Evolutionary conservation across 768 basidiomycete species (phyloP).

Genomic region (Antrodiella citrinella): DNA sequence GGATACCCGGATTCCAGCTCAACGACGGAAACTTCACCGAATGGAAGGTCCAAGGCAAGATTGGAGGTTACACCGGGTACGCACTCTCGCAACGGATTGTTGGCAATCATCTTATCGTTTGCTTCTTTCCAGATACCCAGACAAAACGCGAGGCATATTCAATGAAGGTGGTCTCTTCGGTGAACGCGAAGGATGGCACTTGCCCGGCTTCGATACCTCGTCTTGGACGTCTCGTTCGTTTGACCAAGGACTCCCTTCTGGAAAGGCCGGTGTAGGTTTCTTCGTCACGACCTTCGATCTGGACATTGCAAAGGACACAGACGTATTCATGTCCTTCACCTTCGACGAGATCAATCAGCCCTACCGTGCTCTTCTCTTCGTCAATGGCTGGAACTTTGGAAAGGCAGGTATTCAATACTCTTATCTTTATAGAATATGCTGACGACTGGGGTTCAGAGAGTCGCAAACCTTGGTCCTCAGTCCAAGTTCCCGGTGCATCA

Average conservation of each 20-base stretch:
- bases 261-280: conserved; percentile 67
- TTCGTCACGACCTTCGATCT: conserved; percentile 71
- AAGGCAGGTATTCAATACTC: conserved; percentile 38
- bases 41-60: conserved; percentile 40
- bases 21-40: conserved; percentile 38
- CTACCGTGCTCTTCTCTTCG: conserved; percentile 66
- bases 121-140: conserved; percentile 36
- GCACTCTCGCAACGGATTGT: conserved; percentile 3
- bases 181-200: conserved; percentile 40
- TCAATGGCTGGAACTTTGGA: conserved; percentile 90
- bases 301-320: conserved; percentile 47
- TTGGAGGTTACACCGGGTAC: conserved; percentile 34
- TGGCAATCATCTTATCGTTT: not conserved
- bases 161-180: conserved; percentile 39
- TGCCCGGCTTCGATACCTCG: conserved; percentile 52
- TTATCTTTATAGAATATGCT: not conserved
- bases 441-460: conserved; percentile 12
- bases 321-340: conserved; percentile 63
- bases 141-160: conserved; percentile 45
- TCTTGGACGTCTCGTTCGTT: conserved; percentile 53
- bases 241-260: conserved; percentile 47
- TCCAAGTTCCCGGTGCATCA: conserved; percentile 76
- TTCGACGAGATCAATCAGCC: conserved; percentile 58
- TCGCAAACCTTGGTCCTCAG: conserved; percentile 44
- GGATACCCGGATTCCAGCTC: conserved; percentile 71